A percentile compares a stretch with the other conserved stretches of the same genome.
Conservation (phyloP, 1,139 yeast species). For the Groenewaldozyma sp. region DNA sequence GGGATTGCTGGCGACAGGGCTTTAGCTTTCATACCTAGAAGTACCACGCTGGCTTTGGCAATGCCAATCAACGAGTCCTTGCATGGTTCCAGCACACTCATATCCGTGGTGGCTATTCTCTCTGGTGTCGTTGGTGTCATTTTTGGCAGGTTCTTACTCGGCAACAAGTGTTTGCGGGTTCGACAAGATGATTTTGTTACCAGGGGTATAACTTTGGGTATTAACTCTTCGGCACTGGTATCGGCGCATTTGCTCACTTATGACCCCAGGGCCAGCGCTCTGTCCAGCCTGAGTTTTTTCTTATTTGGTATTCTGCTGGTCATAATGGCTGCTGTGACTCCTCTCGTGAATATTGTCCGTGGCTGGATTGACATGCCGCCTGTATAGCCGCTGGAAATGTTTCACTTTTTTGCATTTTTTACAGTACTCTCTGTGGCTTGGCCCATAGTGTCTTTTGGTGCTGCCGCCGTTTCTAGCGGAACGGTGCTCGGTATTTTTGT, state of each 20-base stretch:
- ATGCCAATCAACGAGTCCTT: conserved; percentile 59
- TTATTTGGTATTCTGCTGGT: conserved; percentile 68
- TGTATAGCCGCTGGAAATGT: too few relatives aligned
- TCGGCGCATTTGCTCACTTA: conserved; percentile 61
- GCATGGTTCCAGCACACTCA: conserved; percentile 60
- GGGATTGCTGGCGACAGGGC: conserved; percentile 55
- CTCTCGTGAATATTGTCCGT: conserved; percentile 34
- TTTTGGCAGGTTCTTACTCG: conserved; percentile 47
- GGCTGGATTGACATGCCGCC: conserved; percentile 21
- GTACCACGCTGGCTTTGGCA: conserved; percentile 75
- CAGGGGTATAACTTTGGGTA: conserved; percentile 66
- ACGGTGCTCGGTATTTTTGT: too few relatives aligned
- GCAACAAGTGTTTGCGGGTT: conserved; percentile 37
- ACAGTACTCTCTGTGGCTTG: too few relatives aligned
- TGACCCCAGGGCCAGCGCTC: conserved; percentile 75
- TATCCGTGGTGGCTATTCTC: conserved; percentile 72
- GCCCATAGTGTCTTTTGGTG: too few relatives aligned
- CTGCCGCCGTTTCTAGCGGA: too few relatives aligned
- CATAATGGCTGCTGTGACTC: conserved; percentile 51
- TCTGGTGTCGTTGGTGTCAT: conserved; percentile 73
- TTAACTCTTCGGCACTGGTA: conserved; percentile 75
- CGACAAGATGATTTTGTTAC: conserved; percentile 61
- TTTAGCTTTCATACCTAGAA: conserved; percentile 69
- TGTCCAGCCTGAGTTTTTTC: conserved; percentile 63
- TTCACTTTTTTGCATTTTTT: too few relatives aligned